phyloP scores from a whole-genome alignment of 1,284 basidiomycete genomes.

The Ustilago bromivora region DNA sequence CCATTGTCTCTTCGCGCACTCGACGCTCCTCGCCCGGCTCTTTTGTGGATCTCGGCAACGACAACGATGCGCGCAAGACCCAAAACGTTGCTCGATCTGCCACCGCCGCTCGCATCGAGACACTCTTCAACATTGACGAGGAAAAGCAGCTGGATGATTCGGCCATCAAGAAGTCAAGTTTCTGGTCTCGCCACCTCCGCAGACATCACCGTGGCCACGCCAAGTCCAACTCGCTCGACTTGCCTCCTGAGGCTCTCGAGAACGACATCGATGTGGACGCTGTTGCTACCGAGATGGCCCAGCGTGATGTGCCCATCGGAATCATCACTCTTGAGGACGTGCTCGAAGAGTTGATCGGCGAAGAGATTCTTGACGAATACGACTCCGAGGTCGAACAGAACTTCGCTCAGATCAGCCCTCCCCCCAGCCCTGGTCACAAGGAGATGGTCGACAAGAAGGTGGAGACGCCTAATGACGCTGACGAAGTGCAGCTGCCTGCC shows the following conservation, averaged over 20 bases:
- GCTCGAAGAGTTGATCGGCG: constrained; percentile 75
- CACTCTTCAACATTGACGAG: constrained; percentile 58
- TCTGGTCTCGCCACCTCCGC: constrained; percentile 73
- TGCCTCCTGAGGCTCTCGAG: constrained; percentile 75
- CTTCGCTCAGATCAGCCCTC: constrained; percentile 58
- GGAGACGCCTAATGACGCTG: constrained; percentile 34
- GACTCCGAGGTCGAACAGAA: constrained; percentile 63
- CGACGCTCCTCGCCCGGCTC: constrained; percentile 60
- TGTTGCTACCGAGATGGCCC: constrained; percentile 49
- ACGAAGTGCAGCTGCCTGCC: constrained; percentile 34
- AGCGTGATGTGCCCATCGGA: constrained; percentile 76
- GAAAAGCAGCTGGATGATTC: constrained; percentile 55
- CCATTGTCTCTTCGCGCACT: constrained; percentile 76
- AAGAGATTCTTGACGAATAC: constrained; percentile 68
- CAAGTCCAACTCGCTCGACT: constrained; percentile 33
- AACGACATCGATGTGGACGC: constrained; percentile 71
- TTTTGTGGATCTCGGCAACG: constrained; percentile 56
- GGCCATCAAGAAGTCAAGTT: constrained; percentile 69
- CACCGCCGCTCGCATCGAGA: constrained; percentile 46
- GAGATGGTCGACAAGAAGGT: constrained; percentile 38
- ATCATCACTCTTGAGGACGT: constrained; percentile 95
- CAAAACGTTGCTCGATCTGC: constrained; percentile 26
- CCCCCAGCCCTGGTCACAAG: constrained; percentile 56
- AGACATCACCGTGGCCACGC: constrained; percentile 79
- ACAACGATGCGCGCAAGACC: constrained; percentile 36